A percentile compares a stretch with the other conserved stretches of the same genome.
Evolutionary conservation across 1,284 basidiomycete genomes (phyloP).

Genomic region (Rhizoctonia solani): DNA sequence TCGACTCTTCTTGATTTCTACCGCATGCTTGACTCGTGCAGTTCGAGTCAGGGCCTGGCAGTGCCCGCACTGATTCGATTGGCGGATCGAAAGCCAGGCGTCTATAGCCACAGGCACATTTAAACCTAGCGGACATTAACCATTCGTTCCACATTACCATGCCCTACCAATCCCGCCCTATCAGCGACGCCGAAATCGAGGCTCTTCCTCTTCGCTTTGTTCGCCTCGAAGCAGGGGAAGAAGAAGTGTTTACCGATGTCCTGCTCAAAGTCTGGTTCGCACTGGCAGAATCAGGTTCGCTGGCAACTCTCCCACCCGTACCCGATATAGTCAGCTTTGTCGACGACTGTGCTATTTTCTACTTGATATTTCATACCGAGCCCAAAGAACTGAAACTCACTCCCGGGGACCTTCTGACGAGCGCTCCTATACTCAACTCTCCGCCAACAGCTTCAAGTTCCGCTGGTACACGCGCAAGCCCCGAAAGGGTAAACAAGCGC

Average conservation of each 20-base stretch:
- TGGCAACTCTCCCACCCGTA: conserved; percentile 27
- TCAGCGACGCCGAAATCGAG: neutral
- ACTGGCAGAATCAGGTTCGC: conserved; percentile 22
- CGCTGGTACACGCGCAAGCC: neutral
- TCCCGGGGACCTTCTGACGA: neutral
- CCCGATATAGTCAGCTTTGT: conserved; percentile 26
- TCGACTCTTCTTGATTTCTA: too few relatives aligned
- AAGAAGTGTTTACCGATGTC: conserved; percentile 3
- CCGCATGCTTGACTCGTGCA: too few relatives aligned
- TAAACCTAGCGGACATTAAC: too few relatives aligned
- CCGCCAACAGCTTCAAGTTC: neutral
- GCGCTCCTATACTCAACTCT: neutral
- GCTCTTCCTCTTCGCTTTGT: neutral
- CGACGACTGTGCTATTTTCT: conserved; percentile 1
- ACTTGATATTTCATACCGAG: conserved; percentile 14
- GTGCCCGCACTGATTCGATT: too few relatives aligned
- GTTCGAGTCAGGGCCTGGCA: too few relatives aligned
- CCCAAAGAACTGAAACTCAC: neutral
- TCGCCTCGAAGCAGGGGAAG: neutral
- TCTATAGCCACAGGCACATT: too few relatives aligned
- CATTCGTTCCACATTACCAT: neutral
- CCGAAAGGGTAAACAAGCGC: conserved; percentile 1
- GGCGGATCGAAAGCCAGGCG: too few relatives aligned
- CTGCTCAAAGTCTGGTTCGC: conserved; percentile 4
- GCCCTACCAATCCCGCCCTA: conserved; percentile 4